A percentile compares a stretch with the other conserved stretches of the same genome.
These are phyloP conservation scores for Aurantiochytrium sp. DNA, from an alignment of 108 stramenopile genomes.

Conservation along the genomic window DNA sequence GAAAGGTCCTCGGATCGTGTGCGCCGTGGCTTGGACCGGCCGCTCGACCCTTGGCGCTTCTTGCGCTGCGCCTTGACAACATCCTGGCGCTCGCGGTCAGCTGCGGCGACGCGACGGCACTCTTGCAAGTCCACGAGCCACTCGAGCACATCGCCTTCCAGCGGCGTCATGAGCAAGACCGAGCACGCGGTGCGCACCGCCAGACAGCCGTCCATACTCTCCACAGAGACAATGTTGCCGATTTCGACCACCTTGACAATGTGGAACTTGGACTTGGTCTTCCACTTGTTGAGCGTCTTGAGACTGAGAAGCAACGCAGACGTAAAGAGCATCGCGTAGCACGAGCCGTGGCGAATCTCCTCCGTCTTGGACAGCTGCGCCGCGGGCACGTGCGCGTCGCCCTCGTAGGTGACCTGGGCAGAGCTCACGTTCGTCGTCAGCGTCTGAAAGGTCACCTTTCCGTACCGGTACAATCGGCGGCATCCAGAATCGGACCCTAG, in stretches of 20 bases:
- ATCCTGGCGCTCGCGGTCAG: constrained; percentile 12
- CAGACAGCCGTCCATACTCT: constrained; percentile 8
- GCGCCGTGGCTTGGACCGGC: background rate
- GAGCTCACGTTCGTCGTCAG: background rate
- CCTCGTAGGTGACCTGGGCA: background rate
- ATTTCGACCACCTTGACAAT: background rate
- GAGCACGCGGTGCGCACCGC: constrained; percentile 3
- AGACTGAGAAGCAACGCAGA: background rate
- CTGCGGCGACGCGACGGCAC: background rate
- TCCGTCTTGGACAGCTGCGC: constrained; percentile 14
- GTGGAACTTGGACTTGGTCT: constrained; percentile 5
- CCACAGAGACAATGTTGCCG: background rate
- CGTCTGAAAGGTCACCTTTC: constrained; percentile 26
- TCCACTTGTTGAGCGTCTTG: background rate
- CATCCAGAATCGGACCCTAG: background rate
- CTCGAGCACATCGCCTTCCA: background rate
- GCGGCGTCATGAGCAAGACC: background rate
- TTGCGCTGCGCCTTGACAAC: constrained; percentile 9
- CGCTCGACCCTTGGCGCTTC: background rate
- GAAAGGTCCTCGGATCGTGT: background rate
- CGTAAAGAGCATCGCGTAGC: constrained; percentile 6
- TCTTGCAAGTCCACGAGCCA: constrained; percentile 17
- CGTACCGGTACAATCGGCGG: background rate
- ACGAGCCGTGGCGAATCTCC: background rate
- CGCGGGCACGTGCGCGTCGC: background rate